Evolutionary conservation across 176 grass and related monocot genomes (phyloP).

Genomic region (Pharus latifolius): DNA sequence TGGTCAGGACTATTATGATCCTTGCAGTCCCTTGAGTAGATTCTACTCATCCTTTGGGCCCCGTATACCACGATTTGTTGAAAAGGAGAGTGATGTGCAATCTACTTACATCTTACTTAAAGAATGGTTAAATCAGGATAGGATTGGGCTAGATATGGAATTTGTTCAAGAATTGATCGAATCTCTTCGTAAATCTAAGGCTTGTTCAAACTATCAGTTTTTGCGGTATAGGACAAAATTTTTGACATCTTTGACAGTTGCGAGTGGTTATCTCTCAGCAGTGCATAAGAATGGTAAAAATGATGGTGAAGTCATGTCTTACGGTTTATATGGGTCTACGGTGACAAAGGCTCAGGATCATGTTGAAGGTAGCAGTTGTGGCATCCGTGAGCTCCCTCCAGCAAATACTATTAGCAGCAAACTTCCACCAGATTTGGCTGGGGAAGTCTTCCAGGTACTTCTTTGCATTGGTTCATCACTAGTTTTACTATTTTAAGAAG

Average conservation of each 20-base stretch:
- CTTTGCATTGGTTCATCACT: slow-evolving; percentile 18
- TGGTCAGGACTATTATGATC: slow-evolving; percentile 23
- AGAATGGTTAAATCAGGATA: slow-evolving; percentile 81
- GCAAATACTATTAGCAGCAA: slow-evolving; percentile 64
- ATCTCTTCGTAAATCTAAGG: slow-evolving; percentile 60
- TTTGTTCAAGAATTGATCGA: slow-evolving; percentile 98
- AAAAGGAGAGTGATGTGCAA: slow-evolving; percentile 59
- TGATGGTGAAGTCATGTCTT: slow-evolving; percentile 17
- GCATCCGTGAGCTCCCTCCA: slow-evolving; percentile 39
- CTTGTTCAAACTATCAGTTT: slow-evolving; percentile 62
- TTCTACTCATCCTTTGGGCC: slow-evolving; percentile 61
- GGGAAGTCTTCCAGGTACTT: slow-evolving; percentile 87
- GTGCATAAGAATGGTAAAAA: slow-evolving; percentile 40
- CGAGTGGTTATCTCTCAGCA: slow-evolving; percentile 52
- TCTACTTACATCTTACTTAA: slow-evolving; percentile 43
- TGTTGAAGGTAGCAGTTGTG: slow-evolving; percentile 25
- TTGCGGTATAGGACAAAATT: slow-evolving; percentile 53
- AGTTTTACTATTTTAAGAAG: slow-evolving; percentile 5
- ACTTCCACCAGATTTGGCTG: slow-evolving; percentile 67
- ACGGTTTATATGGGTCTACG: slow-evolving; percentile 31
- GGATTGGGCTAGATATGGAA: slow-evolving; percentile 73
- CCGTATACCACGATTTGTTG: slow-evolving; percentile 29
- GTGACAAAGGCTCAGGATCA: slow-evolving; percentile 21
- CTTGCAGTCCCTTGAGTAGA: slow-evolving; percentile 39
- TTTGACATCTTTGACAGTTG: slow-evolving; percentile 63